phyloP scores from a whole-genome alignment of 257 asterid species.

The Solanum tarijense region DNA sequence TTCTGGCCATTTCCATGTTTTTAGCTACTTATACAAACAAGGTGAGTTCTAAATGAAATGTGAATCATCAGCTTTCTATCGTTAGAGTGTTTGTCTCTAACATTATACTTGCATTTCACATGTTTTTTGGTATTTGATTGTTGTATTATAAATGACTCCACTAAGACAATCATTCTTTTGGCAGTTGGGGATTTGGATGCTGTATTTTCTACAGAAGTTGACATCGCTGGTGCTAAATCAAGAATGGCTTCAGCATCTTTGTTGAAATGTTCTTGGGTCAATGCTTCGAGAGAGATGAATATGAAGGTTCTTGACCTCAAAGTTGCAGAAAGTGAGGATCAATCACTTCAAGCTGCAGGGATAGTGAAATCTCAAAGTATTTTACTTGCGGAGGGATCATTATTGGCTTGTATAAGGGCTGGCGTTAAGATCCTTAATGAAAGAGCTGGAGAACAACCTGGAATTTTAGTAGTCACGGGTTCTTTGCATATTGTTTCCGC shows the following conservation, averaged over 20 bases:
- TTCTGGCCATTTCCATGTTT: not conserved
- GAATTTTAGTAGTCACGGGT: constrained; percentile 64
- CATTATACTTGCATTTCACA: not conserved
- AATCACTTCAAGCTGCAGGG: constrained; percentile 8
- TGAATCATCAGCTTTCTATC: not conserved
- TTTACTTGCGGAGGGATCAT: constrained; percentile 39
- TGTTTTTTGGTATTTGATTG: not conserved
- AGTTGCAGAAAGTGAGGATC: constrained; percentile 14
- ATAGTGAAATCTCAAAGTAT: constrained; percentile 19
- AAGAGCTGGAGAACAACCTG: constrained; percentile 22
- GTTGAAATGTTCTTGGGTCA: constrained; percentile 50
- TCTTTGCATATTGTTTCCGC: constrained; percentile 89
- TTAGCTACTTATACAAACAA: not conserved
- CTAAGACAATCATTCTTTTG: not conserved
- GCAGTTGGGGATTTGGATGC: constrained; percentile 63
- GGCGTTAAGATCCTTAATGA: constrained; percentile 36
- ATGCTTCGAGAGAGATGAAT: constrained; percentile 47
- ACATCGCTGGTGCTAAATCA: constrained; percentile 69
- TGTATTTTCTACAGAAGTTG: constrained; percentile 64
- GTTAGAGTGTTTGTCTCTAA: not conserved
- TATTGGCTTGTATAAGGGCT: constrained; percentile 30
- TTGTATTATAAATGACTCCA: not conserved
- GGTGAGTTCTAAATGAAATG: not conserved
- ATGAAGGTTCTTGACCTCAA: constrained; percentile 24
- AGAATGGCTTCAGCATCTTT: constrained; percentile 60